These are phyloP conservation scores for Berberis vulgaris DNA, from an alignment of 164 flowering plant genomes.

Conservation along the genomic window DNA sequence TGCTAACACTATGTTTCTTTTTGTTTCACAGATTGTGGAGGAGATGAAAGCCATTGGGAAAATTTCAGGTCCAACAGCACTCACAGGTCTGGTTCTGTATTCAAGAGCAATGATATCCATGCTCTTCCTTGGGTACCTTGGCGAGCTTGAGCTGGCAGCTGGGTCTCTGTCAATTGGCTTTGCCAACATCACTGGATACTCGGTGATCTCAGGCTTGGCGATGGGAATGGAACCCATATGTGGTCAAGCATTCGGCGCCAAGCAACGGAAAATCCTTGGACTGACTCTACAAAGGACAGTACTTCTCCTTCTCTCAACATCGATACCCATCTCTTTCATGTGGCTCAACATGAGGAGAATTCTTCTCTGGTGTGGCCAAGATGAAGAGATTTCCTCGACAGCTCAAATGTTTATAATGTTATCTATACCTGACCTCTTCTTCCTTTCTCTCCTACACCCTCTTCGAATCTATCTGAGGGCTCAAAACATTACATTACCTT, in stretches of 20 bases:
- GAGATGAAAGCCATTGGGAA: slow-evolving; percentile 74
- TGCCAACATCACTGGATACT: slow-evolving; percentile 94
- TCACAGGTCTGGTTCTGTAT: slow-evolving; percentile 66
- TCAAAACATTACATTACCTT: slow-evolving; percentile 68
- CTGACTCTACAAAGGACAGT: slow-evolving; percentile 73
- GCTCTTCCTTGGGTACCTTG: slow-evolving; percentile 85
- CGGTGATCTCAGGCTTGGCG: slow-evolving; percentile 82
- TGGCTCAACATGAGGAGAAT: slow-evolving; percentile 83
- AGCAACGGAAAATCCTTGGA: slow-evolving; percentile 68
- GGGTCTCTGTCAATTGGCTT: slow-evolving; percentile 90
- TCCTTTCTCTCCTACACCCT: slow-evolving; percentile 87
- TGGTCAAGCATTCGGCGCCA: slow-evolving; percentile 87
- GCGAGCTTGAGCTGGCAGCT: slow-evolving; percentile 86
- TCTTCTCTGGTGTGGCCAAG: slow-evolving; percentile 76
- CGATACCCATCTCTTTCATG: slow-evolving; percentile 74
- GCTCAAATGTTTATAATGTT: slow-evolving; percentile 68
- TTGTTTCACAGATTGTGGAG: slow-evolving; percentile 47
- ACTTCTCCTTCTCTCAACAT: slow-evolving; percentile 63
- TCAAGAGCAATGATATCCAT: slow-evolving; percentile 91
- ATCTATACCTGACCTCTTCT: slow-evolving; percentile 86
- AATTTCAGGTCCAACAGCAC: slow-evolving; percentile 75
- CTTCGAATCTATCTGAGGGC: slow-evolving; percentile 73
- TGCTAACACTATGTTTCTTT: neutral
- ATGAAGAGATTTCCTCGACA: slow-evolving; percentile 48
- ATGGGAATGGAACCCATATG: slow-evolving; percentile 99